Conservation (phyloP, 768 basidiomycete species). For the Hemileccinum rubropunctum region DNA sequence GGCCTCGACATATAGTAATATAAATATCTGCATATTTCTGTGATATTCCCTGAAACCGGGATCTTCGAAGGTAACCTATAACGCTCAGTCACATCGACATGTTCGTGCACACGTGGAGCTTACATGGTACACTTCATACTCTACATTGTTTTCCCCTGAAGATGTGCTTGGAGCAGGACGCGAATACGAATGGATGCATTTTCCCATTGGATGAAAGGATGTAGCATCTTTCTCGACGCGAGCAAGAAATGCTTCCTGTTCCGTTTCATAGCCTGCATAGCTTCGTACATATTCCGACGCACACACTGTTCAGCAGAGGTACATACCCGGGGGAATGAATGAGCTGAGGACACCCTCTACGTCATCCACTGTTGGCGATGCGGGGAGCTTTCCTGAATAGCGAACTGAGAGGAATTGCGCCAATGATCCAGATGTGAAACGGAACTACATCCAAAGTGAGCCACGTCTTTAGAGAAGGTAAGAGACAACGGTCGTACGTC, state of each 20-base stretch:
- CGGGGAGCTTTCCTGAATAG: slow-evolving; percentile 63
- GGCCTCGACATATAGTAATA: slow-evolving; percentile 91
- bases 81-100: slow-evolving; percentile 2
- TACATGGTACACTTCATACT: slow-evolving; percentile 91
- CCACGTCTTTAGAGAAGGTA: background rate
- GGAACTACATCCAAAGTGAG: slow-evolving; percentile 47
- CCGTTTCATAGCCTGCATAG: slow-evolving; percentile 62
- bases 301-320: background rate
- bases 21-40: slow-evolving; percentile 89
- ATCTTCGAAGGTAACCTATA: slow-evolving; percentile 77
- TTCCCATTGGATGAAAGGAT: slow-evolving; percentile 74
- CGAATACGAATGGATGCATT: slow-evolving; percentile 73
- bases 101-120: slow-evolving; percentile 27
- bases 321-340: slow-evolving; percentile 71
- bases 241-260: slow-evolving; percentile 62
- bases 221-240: slow-evolving; percentile 77
- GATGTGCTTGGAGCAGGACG: slow-evolving; percentile 44
- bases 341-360: slow-evolving; percentile 73
- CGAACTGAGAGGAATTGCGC: slow-evolving; percentile 68
- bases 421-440: slow-evolving; percentile 86
- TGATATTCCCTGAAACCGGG: slow-evolving; percentile 92
- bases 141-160: slow-evolving; percentile 57
- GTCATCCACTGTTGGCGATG: slow-evolving; percentile 77
- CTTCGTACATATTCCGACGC: background rate
- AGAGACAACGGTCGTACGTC: slow-evolving; percentile 54